phyloP scores from a whole-genome alignment of 257 asterid species.

The Solanum pinnatisectum region DNA sequence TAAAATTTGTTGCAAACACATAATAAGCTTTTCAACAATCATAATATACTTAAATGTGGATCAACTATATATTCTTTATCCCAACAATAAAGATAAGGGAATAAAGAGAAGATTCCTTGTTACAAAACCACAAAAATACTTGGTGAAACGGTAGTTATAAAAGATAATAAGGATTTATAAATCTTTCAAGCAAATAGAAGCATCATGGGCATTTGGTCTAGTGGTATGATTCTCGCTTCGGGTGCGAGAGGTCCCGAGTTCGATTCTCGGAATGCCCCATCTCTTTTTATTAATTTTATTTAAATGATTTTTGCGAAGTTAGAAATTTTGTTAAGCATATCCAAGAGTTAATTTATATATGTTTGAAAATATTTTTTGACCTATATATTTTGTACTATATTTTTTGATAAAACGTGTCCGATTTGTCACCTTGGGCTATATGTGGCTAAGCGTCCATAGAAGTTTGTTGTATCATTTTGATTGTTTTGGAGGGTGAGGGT shows the following conservation, averaged over 20 bases:
- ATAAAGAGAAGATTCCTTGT: neutral
- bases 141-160: neutral
- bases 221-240: slow-evolving; percentile 84
- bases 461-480: neutral
- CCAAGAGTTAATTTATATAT: too few species aligned
- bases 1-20: neutral
- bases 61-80: neutral
- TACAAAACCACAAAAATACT: neutral
- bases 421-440: neutral
- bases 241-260: slow-evolving; percentile 83
- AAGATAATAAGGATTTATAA: too few species aligned
- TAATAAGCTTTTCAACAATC: neutral
- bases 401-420: neutral
- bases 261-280: slow-evolving; percentile 58
- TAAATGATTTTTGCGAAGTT: neutral
- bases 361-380: too few species aligned
- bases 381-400: too few species aligned
- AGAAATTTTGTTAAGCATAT: too few species aligned
- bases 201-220: slow-evolving; percentile 31
- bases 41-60: neutral
- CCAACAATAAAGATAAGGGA: neutral
- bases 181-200: neutral
- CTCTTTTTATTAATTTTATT: too few species aligned
- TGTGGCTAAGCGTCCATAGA: neutral
- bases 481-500: too few species aligned